Percentiles rank a stretch among this genome's conserved stretches.
Evolutionary conservation across 2,329 filamentous ascomycete genomes (phyloP).

Genomic region (Alternaria tenuissima): DNA sequence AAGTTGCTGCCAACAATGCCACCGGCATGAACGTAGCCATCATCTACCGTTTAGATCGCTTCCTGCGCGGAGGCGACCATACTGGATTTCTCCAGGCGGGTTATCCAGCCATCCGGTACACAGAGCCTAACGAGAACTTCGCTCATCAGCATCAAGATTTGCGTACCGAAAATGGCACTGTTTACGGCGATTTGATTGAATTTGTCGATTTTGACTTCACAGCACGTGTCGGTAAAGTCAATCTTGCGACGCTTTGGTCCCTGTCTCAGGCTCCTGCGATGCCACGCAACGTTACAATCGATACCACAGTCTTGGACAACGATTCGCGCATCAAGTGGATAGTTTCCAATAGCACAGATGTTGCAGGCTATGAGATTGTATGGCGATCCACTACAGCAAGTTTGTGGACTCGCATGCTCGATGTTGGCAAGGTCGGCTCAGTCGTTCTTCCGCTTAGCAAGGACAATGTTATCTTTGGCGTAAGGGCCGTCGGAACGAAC

Average conservation of each 20-base stretch:
- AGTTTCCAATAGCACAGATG: constrained; percentile 50
- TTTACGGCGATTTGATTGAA: constrained; percentile 64
- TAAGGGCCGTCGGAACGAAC: constrained; percentile 60
- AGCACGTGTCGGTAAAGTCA: constrained; percentile 63
- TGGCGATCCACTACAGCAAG: constrained; percentile 62
- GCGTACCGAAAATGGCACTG: constrained; percentile 58
- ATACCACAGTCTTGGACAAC: constrained; percentile 59
- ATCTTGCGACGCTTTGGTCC: constrained; percentile 63
- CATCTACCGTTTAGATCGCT: constrained; percentile 65
- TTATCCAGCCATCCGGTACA: constrained; percentile 64
- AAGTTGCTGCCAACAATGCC: constrained; percentile 61
- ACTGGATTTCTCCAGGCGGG: constrained; percentile 63
- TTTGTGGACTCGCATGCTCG: constrained; percentile 60
- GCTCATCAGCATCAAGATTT: constrained; percentile 66
- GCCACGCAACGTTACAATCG: constrained; percentile 60
- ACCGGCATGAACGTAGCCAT: constrained; percentile 65
- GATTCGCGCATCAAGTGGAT: constrained; percentile 61
- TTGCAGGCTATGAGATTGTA: constrained; percentile 63
- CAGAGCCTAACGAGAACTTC: constrained; percentile 66
- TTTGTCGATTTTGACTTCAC: constrained; percentile 67
- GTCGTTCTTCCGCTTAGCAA: constrained; percentile 62
- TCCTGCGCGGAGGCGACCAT: constrained; percentile 66
- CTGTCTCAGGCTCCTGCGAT: constrained; percentile 61
- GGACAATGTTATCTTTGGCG: constrained; percentile 67
- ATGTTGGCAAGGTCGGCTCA: constrained; percentile 58